Conservation (phyloP, 345 rosid species). For the Lenwebbia sp. region DNA sequence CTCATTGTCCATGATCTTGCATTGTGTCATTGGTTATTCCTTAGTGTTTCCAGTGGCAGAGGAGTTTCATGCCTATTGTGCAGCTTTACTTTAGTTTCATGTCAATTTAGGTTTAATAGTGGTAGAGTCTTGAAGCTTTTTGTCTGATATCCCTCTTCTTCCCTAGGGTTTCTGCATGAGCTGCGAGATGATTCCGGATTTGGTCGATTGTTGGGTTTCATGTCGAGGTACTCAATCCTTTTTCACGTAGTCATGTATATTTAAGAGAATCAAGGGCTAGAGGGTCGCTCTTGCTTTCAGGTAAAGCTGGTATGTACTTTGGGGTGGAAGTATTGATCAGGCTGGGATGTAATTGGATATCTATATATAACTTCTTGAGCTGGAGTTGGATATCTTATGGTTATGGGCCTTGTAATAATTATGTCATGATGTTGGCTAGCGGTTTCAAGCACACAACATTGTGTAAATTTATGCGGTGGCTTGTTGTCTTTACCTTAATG, state of each 20-base stretch:
- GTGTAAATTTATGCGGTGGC: neutral
- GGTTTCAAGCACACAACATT: neutral
- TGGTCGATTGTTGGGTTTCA: slow-evolving; percentile 72
- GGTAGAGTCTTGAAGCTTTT: neutral
- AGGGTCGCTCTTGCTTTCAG: neutral
- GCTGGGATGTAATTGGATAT: neutral
- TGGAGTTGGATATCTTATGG: neutral
- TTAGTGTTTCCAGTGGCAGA: neutral
- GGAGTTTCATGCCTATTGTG: neutral
- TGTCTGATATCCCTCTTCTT: neutral
- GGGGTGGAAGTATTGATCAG: neutral
- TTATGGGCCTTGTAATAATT: neutral
- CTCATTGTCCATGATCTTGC: neutral
- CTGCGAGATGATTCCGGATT: slow-evolving; percentile 74
- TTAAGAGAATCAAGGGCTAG: neutral
- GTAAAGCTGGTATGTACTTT: neutral
- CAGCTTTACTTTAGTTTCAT: neutral
- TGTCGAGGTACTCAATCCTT: slow-evolving; percentile 46
- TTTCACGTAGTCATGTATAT: neutral
- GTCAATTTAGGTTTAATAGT: neutral
- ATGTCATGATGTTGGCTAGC: neutral
- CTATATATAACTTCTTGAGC: neutral
- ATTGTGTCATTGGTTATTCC: neutral
- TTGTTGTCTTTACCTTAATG: neutral
- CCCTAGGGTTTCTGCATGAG: slow-evolving; percentile 52